Evolutionary conservation across 1,284 basidiomycete genomes (phyloP), one percentile per base, ranked within the genome.

Genomic region (Termitomyces sp.): DNA sequence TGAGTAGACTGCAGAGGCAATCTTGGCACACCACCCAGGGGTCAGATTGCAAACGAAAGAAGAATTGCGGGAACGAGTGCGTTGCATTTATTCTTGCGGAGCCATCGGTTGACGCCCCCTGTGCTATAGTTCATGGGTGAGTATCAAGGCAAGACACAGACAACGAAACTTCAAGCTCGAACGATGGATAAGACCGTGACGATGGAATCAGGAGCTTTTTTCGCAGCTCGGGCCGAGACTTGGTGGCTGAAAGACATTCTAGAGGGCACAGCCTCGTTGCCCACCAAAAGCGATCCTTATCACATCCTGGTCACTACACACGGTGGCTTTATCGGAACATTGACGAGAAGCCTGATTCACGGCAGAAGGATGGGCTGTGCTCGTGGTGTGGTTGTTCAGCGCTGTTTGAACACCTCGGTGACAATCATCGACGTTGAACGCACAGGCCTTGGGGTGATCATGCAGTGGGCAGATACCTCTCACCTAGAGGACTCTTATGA

Each of bases 281-380:
- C 56, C n/a, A 45, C 50, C 13, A 53, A 33, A 24, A 51, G 37
- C 18, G 53, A 54, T 26, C 64, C 72, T 46, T 64, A 66, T 52
- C 67, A 76, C 57, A 72, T 88, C 41, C 72, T 91, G 24, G 75
- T 83, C 3, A 77, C 81, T 50, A 79, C 81, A 35, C 87, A 91
- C 56, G 86, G 85, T 2, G 86, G 79, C 0, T 75, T 78, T 59
- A 86, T 89, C 55, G 66, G 69, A 18, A 70, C 72, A 14, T 71
- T 89, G 44, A 66, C 84, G 47, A 71, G 69, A 31, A 68, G 63
- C 39, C 63, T 88, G 60, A 57, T 78, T 16, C 67, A 67, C 10
- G 72, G 70, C 39, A 64, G 72, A 35, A 65, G 70, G 57, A 55
- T 79, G 35, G 59, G 55, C 39, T 70, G 66, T 49, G 73, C 61